These are phyloP conservation scores for Ceratobasidium sp. DNA, from an alignment of 1,284 basidiomycete genomes.

Conservation along the genomic window DNA sequence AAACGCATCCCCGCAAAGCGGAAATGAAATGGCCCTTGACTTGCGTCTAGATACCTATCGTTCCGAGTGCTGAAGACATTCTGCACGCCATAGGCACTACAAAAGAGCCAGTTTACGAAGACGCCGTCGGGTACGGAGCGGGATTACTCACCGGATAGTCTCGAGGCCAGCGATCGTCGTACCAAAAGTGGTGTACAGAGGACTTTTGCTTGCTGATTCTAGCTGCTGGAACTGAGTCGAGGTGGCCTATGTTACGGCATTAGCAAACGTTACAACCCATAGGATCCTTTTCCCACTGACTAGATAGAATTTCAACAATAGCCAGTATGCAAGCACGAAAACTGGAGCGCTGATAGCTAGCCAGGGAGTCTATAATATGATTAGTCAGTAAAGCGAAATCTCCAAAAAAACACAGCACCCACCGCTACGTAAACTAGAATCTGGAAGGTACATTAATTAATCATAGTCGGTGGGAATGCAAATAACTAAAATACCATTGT, in stretches of 20 bases:
- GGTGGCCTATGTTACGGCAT: background rate
- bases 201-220: constrained; percentile 49
- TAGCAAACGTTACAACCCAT: background rate
- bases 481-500: constrained; percentile 41
- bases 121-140: background rate
- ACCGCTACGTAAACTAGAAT: background rate
- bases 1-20: constrained; percentile 49
- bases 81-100: constrained; percentile 46
- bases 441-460: background rate
- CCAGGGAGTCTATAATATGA: constrained; percentile 39
- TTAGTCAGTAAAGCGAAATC: too few species aligned
- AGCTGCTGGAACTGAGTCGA: constrained; percentile 47
- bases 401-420: too few species aligned
- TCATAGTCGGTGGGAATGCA: background rate
- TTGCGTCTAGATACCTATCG: constrained; percentile 47
- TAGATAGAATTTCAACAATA: constrained; percentile 45
- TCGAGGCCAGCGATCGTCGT: constrained; percentile 49
- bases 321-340: constrained; percentile 23
- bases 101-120: background rate
- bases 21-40: constrained; percentile 50
- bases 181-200: constrained; percentile 49
- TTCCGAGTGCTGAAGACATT: constrained; percentile 45
- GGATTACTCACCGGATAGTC: constrained; percentile 47
- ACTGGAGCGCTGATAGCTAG: constrained; percentile 30
- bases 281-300: constrained; percentile 4